Evolutionary conservation across 768 basidiomycete species (phyloP), one percentile per base, ranked within the genome.

Genomic region (Symmetrospora coprosmae): DNA sequence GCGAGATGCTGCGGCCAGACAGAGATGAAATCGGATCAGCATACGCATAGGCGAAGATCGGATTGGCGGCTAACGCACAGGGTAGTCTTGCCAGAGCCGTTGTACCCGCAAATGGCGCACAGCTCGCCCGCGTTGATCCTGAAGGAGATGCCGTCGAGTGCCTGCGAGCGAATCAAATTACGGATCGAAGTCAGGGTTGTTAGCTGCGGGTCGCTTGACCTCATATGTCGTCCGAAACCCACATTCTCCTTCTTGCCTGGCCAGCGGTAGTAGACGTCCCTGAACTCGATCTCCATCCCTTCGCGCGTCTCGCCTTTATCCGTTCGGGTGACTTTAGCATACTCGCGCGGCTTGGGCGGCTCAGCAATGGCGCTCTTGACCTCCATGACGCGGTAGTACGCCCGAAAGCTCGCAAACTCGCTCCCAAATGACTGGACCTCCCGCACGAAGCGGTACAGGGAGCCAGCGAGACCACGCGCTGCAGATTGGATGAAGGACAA

Each of bases 271-370:
- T 40, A 43, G 6, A 48, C 61, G 39, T 52, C 30, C 52, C 21
- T 49, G 35, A 63, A 63, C 45, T 63, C 62, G 25, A 63, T 48
- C 34, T 59, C 46, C 62, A 63, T 58, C 21, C 62, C 62, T 17
- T 13, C n/a, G 23, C 11, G 2, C 28, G 14, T 23, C 38, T 14
- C 2, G 1, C 52, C 52, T 17, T 23, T 14, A 28, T 27, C 37
- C 11, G 8, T 35, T 28, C 23, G 19, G 30, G 21, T 23, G 37
- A 11, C n/a, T 27, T 17, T 2, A 19, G 31, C 39, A 21, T 59
- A 63, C 39, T 40, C 40, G 11, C 6, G 46, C 40, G 56, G 56
- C n/a, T 59, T 31, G 9, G 14, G 23, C 6, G 56, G 56, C 34
- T 59, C 56, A 23, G 35, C 33, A 14, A 59, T 59, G 46, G 41